A percentile compares a stretch with the other conserved stretches of the same genome.
phyloP scores from a whole-genome alignment of 2,329 filamentous ascomycete genomes.

The Cryoendolithus antarcticus region DNA sequence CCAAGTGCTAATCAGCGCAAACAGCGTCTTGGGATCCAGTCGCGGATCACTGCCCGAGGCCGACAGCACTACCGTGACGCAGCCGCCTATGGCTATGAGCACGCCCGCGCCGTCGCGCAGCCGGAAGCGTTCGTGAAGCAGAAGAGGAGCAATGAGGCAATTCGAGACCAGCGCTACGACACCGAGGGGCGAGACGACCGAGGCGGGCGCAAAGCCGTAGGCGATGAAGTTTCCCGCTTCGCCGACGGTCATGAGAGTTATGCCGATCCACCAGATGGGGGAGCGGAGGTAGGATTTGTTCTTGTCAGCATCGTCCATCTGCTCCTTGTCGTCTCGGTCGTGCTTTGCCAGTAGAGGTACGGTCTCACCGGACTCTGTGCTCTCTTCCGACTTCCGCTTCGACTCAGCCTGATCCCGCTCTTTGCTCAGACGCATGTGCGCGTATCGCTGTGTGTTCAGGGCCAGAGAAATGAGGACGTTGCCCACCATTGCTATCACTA shows the following conservation, averaged over 20 bases:
- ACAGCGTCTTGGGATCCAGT: slow-evolving; percentile 80
- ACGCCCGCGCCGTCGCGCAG: slow-evolving; percentile 79
- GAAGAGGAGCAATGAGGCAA: slow-evolving; percentile 86
- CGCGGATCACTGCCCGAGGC: slow-evolving; percentile 83
- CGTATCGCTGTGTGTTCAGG: slow-evolving; percentile 91
- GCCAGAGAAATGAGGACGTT: slow-evolving; percentile 92
- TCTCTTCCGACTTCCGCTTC: slow-evolving; percentile 17
- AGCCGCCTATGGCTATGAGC: slow-evolving; percentile 71
- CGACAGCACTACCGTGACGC: slow-evolving; percentile 84
- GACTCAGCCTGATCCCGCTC: slow-evolving; percentile 43
- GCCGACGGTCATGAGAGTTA: slow-evolving; percentile 81
- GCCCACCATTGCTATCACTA: slow-evolving; percentile 80
- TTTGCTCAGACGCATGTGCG: slow-evolving; percentile 71
- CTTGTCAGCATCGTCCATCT: slow-evolving; percentile 27
- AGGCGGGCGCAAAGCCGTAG: slow-evolving; percentile 94
- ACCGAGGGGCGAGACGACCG: slow-evolving; percentile 89
- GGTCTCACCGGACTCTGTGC: slow-evolving; percentile 1
- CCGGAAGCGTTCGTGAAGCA: slow-evolving; percentile 85
- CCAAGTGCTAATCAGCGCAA: slow-evolving; percentile 72
- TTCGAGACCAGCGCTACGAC: slow-evolving; percentile 97
- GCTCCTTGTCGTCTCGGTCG: slow-evolving; percentile 16
- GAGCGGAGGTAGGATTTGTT: slow-evolving; percentile 72
- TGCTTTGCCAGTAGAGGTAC: no score
- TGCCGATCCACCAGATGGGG: slow-evolving; percentile 92
- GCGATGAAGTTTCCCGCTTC: slow-evolving; percentile 95